phyloP scores from a whole-genome alignment of 1,284 basidiomycete genomes.

The Rhizopogon parksii region DNA sequence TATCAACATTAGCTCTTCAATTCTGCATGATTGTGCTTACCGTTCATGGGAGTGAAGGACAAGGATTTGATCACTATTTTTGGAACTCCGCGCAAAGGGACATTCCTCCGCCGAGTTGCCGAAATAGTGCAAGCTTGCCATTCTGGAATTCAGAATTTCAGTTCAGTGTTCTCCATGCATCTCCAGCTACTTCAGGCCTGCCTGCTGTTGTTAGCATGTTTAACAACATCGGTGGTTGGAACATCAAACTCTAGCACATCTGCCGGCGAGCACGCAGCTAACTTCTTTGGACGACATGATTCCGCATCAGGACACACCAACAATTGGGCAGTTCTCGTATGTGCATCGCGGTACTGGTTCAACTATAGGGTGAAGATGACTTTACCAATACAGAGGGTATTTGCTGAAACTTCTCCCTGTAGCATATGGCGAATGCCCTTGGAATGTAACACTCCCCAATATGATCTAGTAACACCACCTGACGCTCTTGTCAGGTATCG shows the following conservation, averaged over 20 bases:
- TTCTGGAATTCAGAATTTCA: neutral
- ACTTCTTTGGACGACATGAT: conserved; percentile 26
- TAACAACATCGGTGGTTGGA: conserved; percentile 27
- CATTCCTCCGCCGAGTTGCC: conserved; percentile 22
- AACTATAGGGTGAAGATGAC: conserved; percentile 79
- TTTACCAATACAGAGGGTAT: too few relatives aligned
- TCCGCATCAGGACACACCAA: conserved; percentile 71
- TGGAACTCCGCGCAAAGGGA: conserved; percentile 19
- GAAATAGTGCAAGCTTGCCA: conserved; percentile 3
- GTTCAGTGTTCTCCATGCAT: conserved; percentile 24
- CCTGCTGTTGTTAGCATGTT: conserved; percentile 23
- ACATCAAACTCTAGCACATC: conserved; percentile 17
- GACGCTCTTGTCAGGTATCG: conserved; percentile 64
- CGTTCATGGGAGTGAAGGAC: conserved; percentile 31
- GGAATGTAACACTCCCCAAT: conserved; percentile 66
- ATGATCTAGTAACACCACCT: neutral
- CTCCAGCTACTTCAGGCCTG: conserved; percentile 26
- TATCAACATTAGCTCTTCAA: conserved; percentile 8
- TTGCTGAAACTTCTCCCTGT: conserved; percentile 1
- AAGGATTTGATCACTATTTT: conserved; percentile 8
- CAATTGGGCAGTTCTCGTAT: conserved; percentile 98
- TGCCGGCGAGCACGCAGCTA: conserved; percentile 15
- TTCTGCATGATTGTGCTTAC: conserved; percentile 25
- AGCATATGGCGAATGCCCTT: conserved; percentile 98
- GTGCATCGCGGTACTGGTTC: conserved; percentile 95